Evolutionary conservation across 2,329 filamentous ascomycete species (phyloP), one percentile per base, ranked within the genome.

Genomic region (Plenodomus tracheiphilus): DNA sequence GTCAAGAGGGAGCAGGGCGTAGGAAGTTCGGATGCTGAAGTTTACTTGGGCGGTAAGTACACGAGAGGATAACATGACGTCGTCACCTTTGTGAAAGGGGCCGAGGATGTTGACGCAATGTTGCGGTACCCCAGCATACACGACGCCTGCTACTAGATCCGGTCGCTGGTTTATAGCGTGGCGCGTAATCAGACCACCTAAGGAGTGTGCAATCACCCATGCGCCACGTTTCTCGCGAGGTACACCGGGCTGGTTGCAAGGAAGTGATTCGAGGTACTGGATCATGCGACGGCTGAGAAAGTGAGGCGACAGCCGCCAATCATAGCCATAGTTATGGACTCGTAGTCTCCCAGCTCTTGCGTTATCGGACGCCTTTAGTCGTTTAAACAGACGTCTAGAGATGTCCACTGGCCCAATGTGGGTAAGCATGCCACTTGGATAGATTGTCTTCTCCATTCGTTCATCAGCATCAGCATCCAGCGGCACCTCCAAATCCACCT

Each of bases 401-500:
- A 97, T 92, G 69, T 97, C 93, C 35, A 97, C 88, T 0, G 91
- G 91, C 0, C 93, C 93, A 54, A 97, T 90, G 63, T 96, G 86
- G 38, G 90, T 87, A n/a, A 97, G 79, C 84, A 96, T 95, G 7
- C 91, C 91, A 2, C 86, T 91, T 0, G 92, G 81, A 43, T 91
- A 87, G 51, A 97, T 91, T n/a, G 79, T 85, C 49, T 95, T 82
- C 56, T 88, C 85, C 85, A 94, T 94, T 4, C 76, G 81, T 61
- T 91, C 87, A 64, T 97, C 93, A 47, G 95, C 92, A 61, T 91
- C 87, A 2, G 84, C 84, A 13, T 88, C 81, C 4, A 97, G 74
- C 0, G 91, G 92, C 9, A 97, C 87, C 68, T 96, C 91, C 3
- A 97, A 79, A 67, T 97, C 90, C 2, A 93, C 92, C 67, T 94